Base-by-base conservation (phyloP, 2,329 filamentous ascomycete genomes). In the Beauveria pseudobassiana region DNA sequence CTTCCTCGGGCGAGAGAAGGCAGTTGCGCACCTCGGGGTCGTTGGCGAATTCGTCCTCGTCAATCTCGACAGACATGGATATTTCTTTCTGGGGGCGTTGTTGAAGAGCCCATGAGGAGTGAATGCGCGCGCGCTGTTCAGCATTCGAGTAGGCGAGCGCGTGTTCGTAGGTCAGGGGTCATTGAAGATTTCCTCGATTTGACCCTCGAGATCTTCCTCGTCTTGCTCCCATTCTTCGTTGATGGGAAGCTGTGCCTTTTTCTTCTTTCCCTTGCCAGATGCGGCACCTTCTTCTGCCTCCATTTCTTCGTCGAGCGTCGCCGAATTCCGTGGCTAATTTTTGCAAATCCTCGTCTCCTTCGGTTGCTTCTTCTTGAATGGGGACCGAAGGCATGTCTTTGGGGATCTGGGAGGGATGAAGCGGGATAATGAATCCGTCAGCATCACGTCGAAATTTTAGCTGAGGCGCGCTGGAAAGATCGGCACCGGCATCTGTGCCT, bases 21-120 rank as follows among this genome's bases (percentile, higher is more conserved):
- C 93, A 96, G 68, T 89, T 89, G 63, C 82, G 78, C 5, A 99
- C 91, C 73, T 99, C 95, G 0, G 87, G 88, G 65, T 99, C 95
- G 67, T 96, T 87, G 43, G 87, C 90, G 69, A 98, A 97, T 70
- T 97, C 93, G 62, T 89, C 84, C 62, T 90, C 89, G 56, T 82
- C 85, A 22, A 96, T 87, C 59, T 89, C 85, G 7, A 82, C 80
- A 28, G 83, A 80, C 78, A 86, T 85, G 22, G 80, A 82, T 12
- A 82, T 77, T 34, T 76, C 75, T 67, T 76, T 80, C 38, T 70
- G 74, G 1, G 79, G 80, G 30, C 77, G 78, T 63, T 77, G 76
- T 18, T 78, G 75, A 20, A 82, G 75, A 30, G 79, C 80, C 72
- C 80, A 79, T 55, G 80, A 75, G 2, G 80, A 80, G 73, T 81